Percentiles rank a stretch among this genome's conserved stretches.
These are phyloP conservation scores for Chlamydomonas schloesseri DNA, from an alignment of 139 green algal species.

Conservation along the genomic window DNA sequence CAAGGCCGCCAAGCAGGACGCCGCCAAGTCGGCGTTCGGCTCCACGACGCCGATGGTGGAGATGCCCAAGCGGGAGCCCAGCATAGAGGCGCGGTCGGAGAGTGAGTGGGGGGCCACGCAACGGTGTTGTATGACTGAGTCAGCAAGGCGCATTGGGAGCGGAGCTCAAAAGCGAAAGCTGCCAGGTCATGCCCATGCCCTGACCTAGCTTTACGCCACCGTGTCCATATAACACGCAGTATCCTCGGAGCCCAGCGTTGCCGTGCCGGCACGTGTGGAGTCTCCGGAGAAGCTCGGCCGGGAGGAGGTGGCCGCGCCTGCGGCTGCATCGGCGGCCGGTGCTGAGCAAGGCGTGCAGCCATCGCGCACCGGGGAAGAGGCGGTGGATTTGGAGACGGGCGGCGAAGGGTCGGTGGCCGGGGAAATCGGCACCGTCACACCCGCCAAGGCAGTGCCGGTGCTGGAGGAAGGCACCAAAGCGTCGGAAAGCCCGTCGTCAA, in stretches of 20 bases:
- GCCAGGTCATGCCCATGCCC: no score
- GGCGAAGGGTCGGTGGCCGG: no score
- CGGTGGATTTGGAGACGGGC: no score
- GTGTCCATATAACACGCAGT: not conserved
- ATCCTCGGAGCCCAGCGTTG: no score
- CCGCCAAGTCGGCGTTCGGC: conserved; percentile 3
- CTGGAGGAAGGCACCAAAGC: not conserved
- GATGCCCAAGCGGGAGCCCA: not conserved
- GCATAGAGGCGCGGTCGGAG: conserved; percentile 30
- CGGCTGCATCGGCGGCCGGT: not conserved
- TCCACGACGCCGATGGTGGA: not conserved
- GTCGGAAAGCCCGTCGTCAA: not conserved
- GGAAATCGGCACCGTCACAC: no score
- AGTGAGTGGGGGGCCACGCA: not conserved
- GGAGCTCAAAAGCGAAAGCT: no score
- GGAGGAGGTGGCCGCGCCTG: no score
- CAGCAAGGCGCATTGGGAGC: no score
- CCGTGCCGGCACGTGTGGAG: not conserved
- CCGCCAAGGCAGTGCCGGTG: not conserved
- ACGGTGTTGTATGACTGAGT: no score
- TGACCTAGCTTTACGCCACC: not conserved
- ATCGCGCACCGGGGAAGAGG: not conserved
- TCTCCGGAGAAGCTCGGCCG: not conserved
- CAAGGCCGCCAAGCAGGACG: conserved; percentile 21
- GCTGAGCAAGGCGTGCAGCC: not conserved